Percentiles rank a stretch among this genome's conserved stretches.
These are phyloP conservation scores for Dryadomyces quercivorus DNA, from an alignment of 2,329 filamentous ascomycete species.

Conservation along the genomic window DNA sequence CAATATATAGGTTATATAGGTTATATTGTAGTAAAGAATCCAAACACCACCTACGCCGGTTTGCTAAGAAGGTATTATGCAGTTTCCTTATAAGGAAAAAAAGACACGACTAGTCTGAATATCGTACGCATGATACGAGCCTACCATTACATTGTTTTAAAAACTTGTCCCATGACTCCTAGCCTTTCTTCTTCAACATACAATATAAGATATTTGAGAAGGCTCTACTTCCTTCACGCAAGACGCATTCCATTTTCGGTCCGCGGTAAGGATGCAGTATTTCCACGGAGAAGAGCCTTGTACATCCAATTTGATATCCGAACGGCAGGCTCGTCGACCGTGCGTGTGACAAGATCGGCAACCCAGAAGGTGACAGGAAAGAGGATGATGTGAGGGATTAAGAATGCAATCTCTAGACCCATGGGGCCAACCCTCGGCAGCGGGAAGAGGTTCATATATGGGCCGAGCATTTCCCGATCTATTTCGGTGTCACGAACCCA, in stretches of 20 bases:
- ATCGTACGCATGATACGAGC: neutral
- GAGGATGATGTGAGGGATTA: conserved; percentile 46
- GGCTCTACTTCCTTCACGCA: conserved; percentile 1
- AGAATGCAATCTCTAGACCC: conserved; percentile 48
- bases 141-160: neutral
- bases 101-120: neutral
- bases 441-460: conserved; percentile 44
- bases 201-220: neutral
- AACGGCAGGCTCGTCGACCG: conserved; percentile 49
- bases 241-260: conserved; percentile 6
- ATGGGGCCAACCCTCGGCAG: conserved; percentile 42
- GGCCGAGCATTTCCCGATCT: conserved; percentile 32
- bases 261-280: neutral
- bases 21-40: no score
- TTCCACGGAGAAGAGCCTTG: conserved; percentile 17
- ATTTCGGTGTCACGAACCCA: conserved; percentile 28
- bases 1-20: no score
- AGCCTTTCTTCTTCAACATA: neutral
- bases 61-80: no score
- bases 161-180: neutral
- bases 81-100: no score
- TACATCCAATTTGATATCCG: conserved; percentile 46
- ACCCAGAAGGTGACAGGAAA: conserved; percentile 46
- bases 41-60: no score
- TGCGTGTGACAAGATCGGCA: conserved; percentile 42